phyloP scores from a whole-genome alignment of 768 basidiomycete species.

The Suillus fuscotomentosus region DNA sequence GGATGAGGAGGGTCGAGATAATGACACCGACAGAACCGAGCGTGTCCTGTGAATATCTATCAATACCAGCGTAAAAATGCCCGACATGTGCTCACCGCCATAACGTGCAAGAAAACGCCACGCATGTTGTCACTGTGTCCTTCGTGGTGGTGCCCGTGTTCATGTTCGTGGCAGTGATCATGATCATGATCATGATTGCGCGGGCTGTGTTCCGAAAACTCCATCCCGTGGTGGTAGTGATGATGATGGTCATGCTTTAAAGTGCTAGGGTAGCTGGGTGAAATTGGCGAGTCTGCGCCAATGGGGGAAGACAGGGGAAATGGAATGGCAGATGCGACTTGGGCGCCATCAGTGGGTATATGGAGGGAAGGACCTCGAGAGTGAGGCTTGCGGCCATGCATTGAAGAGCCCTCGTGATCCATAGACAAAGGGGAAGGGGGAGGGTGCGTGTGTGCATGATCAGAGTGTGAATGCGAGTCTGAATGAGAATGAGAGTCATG shows the following conservation, averaged over 20 bases:
- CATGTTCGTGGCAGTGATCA: slow-evolving; percentile 51
- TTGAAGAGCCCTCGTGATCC: slow-evolving; percentile 12
- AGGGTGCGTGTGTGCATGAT: slow-evolving; percentile 15
- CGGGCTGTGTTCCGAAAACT: slow-evolving; percentile 12
- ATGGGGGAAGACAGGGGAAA: slow-evolving; percentile 25
- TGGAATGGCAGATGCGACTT: slow-evolving; percentile 20
- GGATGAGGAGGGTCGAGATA: slow-evolving; percentile 92
- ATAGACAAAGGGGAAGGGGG: slow-evolving; percentile 10
- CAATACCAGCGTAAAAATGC: slow-evolving; percentile 8
- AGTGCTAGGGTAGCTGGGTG: slow-evolving; percentile 57
- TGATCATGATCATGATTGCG: slow-evolving; percentile 45
- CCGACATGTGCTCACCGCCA: slow-evolving; percentile 67
- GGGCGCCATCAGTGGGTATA: slow-evolving; percentile 27
- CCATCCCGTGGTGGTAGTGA: slow-evolving; percentile 21
- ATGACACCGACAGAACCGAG: slow-evolving; percentile 98
- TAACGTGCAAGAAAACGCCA: slow-evolving; percentile 96
- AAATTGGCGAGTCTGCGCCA: slow-evolving; percentile 50
- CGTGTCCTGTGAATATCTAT: slow-evolving; percentile 61
- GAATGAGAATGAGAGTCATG: slow-evolving; percentile 17
- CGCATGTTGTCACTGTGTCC: slow-evolving; percentile 99
- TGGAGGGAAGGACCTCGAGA: slow-evolving; percentile 42
- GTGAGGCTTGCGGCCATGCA: slow-evolving; percentile 34
- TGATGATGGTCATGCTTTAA: slow-evolving; percentile 50
- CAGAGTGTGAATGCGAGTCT: slow-evolving; percentile 15
- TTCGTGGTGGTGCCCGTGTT: slow-evolving; percentile 59